Conservation (phyloP, 352 stramenopile species). For the Globisporangium cylindrosporum region DNA sequence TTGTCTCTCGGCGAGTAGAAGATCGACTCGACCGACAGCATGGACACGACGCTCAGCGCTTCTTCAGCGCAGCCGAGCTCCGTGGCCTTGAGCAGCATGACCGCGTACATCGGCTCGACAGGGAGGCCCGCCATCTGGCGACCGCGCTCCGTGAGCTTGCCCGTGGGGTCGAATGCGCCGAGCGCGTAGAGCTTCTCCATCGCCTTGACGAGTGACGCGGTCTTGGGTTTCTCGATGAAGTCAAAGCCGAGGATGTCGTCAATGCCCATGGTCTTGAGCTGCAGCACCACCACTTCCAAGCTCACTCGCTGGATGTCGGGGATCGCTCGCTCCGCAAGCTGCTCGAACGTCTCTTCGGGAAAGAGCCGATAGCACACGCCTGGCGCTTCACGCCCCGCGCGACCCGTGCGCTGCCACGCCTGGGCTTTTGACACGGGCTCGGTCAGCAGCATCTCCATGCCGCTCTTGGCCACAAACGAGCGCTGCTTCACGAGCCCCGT, state of each 20-base stretch:
- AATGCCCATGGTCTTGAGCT: constrained; percentile 86
- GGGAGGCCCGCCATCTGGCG: constrained; percentile 85
- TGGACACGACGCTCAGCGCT: constrained; percentile 83
- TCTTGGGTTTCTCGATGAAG: constrained; percentile 87
- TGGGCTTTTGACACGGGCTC: constrained; percentile 88
- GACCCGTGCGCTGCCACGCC: constrained; percentile 88
- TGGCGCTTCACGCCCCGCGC: constrained; percentile 80
- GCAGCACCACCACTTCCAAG: constrained; percentile 77
- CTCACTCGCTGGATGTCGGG: constrained; percentile 87
- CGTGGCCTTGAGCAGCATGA: constrained; percentile 83
- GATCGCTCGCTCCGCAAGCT: constrained; percentile 69
- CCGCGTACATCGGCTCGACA: constrained; percentile 87
- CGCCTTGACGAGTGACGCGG: constrained; percentile 67
- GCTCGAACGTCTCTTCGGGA: constrained; percentile 82
- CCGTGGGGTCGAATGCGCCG: constrained; percentile 57
- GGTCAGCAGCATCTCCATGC: constrained; percentile 88
- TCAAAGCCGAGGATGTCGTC: constrained; percentile 85
- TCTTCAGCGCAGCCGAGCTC: constrained; percentile 81
- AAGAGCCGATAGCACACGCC: constrained; percentile 85
- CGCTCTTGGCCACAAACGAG: constrained; percentile 83
- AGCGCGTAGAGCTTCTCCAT: constrained; percentile 84
- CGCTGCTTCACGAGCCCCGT: constrained; percentile 88
- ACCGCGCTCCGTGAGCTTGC: constrained; percentile 64
- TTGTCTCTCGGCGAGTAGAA: constrained; percentile 87
- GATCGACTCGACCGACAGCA: constrained; percentile 89